Conservation (phyloP, 2,329 filamentous ascomycete genomes). For the Hymenoscyphus albidus region DNA sequence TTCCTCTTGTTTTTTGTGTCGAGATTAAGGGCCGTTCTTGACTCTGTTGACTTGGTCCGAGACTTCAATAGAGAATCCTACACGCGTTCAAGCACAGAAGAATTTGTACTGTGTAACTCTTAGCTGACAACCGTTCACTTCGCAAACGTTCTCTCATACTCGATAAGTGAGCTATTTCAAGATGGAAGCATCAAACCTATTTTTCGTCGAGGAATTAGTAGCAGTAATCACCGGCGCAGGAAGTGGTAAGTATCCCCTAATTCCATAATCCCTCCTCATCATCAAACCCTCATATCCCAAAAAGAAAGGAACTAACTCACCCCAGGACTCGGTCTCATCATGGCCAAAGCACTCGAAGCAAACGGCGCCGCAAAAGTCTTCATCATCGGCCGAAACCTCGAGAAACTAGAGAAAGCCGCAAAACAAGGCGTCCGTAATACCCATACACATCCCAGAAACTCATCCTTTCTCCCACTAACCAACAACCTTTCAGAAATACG, state of each 20-base stretch:
- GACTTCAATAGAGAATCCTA: too few species aligned
- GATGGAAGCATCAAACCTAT: slow-evolving; percentile 36
- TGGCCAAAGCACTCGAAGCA: slow-evolving; percentile 48
- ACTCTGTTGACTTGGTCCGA: too few species aligned
- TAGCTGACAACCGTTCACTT: too few species aligned
- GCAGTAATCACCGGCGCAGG: slow-evolving; percentile 57
- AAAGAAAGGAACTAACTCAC: background rate
- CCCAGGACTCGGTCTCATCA: slow-evolving; percentile 54
- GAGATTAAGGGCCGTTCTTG: too few species aligned
- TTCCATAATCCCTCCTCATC: slow-evolving; percentile 33
- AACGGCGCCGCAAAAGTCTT: slow-evolving; percentile 55
- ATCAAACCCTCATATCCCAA: too few species aligned
- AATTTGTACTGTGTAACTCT: too few species aligned
- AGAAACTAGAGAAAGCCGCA: slow-evolving; percentile 46
- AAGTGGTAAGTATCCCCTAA: slow-evolving; percentile 36
- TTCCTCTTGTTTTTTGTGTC: too few species aligned
- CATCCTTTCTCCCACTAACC: background rate
- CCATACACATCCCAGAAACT: background rate
- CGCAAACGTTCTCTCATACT: too few species aligned
- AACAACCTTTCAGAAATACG: slow-evolving; percentile 3
- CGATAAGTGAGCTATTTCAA: background rate
- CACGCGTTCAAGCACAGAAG: too few species aligned
- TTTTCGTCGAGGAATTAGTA: slow-evolving; percentile 52
- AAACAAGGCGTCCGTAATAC: slow-evolving; percentile 16
- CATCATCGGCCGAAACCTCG: slow-evolving; percentile 50